Base-by-base conservation (phyloP, 2,329 filamentous ascomycete genomes). In the Emmonsiellopsis sp. region DNA sequence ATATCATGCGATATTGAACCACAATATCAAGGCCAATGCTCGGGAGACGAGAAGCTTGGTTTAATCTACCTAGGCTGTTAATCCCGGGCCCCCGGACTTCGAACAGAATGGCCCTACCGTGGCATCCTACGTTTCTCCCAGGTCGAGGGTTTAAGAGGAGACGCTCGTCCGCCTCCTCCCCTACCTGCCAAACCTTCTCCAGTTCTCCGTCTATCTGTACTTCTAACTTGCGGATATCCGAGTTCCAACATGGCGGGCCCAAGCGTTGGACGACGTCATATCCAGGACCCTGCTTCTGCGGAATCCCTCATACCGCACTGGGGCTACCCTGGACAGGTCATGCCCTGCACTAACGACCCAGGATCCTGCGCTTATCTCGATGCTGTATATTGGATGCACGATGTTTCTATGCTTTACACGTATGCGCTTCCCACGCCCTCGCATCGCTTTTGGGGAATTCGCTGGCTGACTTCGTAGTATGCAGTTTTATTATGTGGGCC, bases 321-420 rank as follows among this genome's bases (percentile, higher is more conserved):
- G 80, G 81, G 77, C 0, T 84, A 83, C 61, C 68, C 71, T 2
- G 69, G 71, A 51, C 74, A 80, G 17, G 70, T 75, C 1, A 49
- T 82, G 0, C 81, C 81, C 27, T 84, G 81, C 63, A 77, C 72
- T 27, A 82, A 75, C 56, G 81, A 83, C 63, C 61, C 69, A 0
- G 80, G 79, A 1, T 78, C 77, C 5, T 85, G 81, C 62, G 74
- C 67, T 37, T 85, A 84, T 62, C 70, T 82, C 32, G 77, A 80
- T 58, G 69, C 69, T 3, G 77, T 81, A 10, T 83, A 82, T 58
- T 68, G 68, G 51, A 73, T 71, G 56, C 79, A 82, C 61, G 77
- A 79, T 59, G 54, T 74, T 2, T 75, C 74, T 2, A 79, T 82
- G 73, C 65, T 77, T 2, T 82, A 82, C 62, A 53, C 45, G 51